Base-by-base conservation (phyloP, 129 eudicot genomes). In the Lactuca saligna region DNA sequence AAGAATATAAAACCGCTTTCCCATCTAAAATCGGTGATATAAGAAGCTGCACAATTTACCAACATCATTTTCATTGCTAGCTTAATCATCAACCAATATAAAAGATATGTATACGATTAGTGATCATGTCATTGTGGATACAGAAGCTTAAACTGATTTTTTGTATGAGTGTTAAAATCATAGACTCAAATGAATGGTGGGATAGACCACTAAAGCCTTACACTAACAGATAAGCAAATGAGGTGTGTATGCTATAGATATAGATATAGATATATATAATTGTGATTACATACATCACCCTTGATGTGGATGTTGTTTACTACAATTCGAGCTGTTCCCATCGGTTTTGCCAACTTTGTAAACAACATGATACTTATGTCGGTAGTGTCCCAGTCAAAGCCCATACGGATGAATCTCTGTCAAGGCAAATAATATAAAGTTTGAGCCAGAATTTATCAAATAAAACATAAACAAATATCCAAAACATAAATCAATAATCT, bases 241-340 rank as follows among this genome's bases (percentile, higher is more conserved):
- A 9, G 34, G 75, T 60, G 46, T 39, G 17, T 65, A 38, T 54
- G 32, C 50, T 38, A 12, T 25, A 55, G 1, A 3, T 2, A 33
- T 62, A 13, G 25, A 20, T 39, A 41, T 20, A 44, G 31, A 6
- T 8, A 35, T 69, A 25, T 25, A 14, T 42, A 2, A 41, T 63
- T 11, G 48, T 38, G 53, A 61, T 63, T 59, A 84, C 99, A 63
- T 89, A 94, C 99, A 70, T 94, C 96, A 71, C 97, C 99, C 94
- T 90, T 90, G 76, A 94, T 58, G 84, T 89, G 96, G 80, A 94
- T 42, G 77, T 85, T 81, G 75, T 90, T 94, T 61, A 94, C 73
- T 54, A 89, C 88, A 9, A 94, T 94, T 63, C 97, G 85, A 67
- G 97, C 97, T 50, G 99, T 83, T 75, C 99, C 99, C 90, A 81